Evolutionary conservation across 768 basidiomycete species (phyloP).

Genomic region (Mycena galericulata): DNA sequence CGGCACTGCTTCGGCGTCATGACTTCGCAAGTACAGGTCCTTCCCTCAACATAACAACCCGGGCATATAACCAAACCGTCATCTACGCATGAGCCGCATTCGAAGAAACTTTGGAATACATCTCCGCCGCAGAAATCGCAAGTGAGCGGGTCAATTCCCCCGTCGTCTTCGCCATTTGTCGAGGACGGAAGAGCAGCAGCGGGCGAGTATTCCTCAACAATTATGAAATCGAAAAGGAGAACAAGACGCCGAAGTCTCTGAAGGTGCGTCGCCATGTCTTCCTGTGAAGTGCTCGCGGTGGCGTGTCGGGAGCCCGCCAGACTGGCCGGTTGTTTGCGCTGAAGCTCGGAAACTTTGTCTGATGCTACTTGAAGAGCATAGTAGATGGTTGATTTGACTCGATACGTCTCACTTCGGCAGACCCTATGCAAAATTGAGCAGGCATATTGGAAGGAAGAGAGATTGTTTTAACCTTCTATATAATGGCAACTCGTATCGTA

Average conservation of each 20-base stretch:
- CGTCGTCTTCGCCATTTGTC: conserved; percentile 17
- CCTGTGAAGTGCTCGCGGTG: conserved; percentile 4
- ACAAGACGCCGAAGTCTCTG: conserved; percentile 18
- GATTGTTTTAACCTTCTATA: conserved; percentile 72
- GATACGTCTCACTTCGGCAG: conserved; percentile 84
- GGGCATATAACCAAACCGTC: conserved; percentile 67
- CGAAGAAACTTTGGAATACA: conserved; percentile 85
- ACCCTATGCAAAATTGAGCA: conserved; percentile 60
- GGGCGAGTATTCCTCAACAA: conserved; percentile 37
- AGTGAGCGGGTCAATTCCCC: conserved; percentile 47
- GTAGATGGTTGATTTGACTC: conserved; percentile 75
- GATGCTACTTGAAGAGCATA: conserved; percentile 56
- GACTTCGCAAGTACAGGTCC: conserved; percentile 70
- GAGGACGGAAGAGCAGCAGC: neutral
- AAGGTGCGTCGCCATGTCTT: conserved; percentile 10
- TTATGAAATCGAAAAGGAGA: conserved; percentile 30
- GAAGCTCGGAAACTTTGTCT: neutral
- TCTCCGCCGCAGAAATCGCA: conserved; percentile 89
- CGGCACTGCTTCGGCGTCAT: conserved; percentile 76
- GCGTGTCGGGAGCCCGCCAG: neutral
- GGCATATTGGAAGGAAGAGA: neutral
- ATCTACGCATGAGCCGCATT: conserved; percentile 65
- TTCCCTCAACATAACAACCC: conserved; percentile 81
- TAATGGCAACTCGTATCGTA: conserved; percentile 81
- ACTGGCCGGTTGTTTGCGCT: neutral